Percentiles rank a stretch among this genome's conserved stretches.
phyloP scores from a whole-genome alignment of 2,329 filamentous ascomycete genomes.

The Daldinia sp. region DNA sequence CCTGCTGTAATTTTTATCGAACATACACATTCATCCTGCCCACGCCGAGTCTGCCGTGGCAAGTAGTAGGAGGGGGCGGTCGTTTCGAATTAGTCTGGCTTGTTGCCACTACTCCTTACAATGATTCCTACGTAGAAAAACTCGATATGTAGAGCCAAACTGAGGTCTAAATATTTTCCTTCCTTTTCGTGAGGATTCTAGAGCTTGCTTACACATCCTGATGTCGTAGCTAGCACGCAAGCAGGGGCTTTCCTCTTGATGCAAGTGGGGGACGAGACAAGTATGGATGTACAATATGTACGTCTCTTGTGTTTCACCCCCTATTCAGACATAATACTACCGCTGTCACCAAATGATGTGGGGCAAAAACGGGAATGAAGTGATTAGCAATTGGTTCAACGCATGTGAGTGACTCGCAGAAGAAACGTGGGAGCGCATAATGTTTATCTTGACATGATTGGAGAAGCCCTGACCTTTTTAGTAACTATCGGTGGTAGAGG shows the following conservation, averaged over 20 bases:
- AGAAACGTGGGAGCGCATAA: constrained; percentile 18
- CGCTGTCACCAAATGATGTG: constrained; percentile 17
- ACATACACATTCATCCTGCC: neutral
- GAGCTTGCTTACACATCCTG: neutral
- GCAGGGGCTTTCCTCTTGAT: constrained; percentile 8
- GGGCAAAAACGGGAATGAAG: constrained; percentile 6
- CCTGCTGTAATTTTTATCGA: neutral
- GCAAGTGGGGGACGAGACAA: constrained; percentile 4
- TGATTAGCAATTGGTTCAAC: neutral
- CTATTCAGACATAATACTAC: constrained; percentile 25
- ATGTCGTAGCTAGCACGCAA: neutral
- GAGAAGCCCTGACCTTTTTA: neutral
- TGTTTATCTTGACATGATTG: constrained; percentile 21
- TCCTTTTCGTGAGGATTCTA: neutral
- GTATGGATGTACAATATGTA: constrained; percentile 6
- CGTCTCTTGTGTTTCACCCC: constrained; percentile 12
- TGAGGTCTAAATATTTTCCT: neutral
- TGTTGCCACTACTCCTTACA: neutral
- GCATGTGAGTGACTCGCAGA: constrained; percentile 2
- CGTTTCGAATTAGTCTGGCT: neutral
- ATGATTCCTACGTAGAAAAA: neutral
- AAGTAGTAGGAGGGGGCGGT: neutral
- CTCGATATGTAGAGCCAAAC: neutral
- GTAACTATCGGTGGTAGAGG: neutral
- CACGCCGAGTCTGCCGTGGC: neutral